Evolutionary conservation across 768 basidiomycete genomes (phyloP).

Genomic region (Calocybe gangraenosa): DNA sequence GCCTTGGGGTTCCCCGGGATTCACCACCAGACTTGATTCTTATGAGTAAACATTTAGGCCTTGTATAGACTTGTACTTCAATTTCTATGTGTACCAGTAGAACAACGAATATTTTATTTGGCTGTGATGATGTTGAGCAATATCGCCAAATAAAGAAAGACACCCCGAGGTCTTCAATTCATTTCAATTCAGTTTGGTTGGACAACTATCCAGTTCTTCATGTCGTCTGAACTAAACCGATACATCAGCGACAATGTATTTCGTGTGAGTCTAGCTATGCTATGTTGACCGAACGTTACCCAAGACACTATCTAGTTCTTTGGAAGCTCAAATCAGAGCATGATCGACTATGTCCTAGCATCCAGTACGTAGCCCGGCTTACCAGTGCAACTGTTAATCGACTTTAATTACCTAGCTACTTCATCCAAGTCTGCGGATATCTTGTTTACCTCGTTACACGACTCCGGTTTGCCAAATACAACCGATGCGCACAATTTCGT

Average conservation of each 20-base stretch:
- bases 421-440: constrained; percentile 78
- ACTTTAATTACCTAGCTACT: constrained; percentile 45
- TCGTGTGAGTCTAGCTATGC: constrained; percentile 39
- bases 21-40: no score
- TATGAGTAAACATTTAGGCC: no score
- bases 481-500: constrained; percentile 80
- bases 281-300: neutral
- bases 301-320: constrained; percentile 53
- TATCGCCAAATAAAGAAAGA: no score
- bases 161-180: no score
- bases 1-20: constrained; percentile 50
- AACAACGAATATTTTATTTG: no score
- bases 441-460: constrained; percentile 71
- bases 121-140: no score
- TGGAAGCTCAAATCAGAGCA: constrained; percentile 78
- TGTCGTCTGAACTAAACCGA: constrained; percentile 62
- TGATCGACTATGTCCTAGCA: constrained; percentile 84
- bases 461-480: constrained; percentile 78
- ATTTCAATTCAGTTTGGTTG: no score
- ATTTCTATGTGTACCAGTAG: no score
- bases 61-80: no score
- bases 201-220: constrained; percentile 19
- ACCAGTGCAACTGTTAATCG: constrained; percentile 7
- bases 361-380: constrained; percentile 49
- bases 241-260: constrained; percentile 80